Evolutionary conservation across 805 yeast genomes (phyloP), one percentile per base, ranked within the genome.

Genomic region (Kodamaea kaohsiungensis): DNA sequence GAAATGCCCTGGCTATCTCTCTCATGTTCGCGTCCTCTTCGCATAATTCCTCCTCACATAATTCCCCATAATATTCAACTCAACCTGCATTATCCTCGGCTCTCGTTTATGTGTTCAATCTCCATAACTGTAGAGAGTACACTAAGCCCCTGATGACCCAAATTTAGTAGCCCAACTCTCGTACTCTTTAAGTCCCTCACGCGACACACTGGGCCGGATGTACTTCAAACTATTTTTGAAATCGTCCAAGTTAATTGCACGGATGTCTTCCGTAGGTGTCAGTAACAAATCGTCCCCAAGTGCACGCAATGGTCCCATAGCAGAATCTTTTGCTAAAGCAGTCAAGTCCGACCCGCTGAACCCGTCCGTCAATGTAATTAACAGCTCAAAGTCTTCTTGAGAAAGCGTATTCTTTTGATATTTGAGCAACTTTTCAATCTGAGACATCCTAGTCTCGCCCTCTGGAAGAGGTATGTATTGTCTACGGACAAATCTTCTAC

Each of bases 401-500:
- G 81, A 68, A 16, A 93, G 69, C 0, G 87, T 83, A 65, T 90
- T 88, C 52, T 86, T 85, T 64, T 91, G 96, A 64, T 86, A 82
- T 15, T 81, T 72, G 57, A 93, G 65, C 48, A 93, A 78, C 62
- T 85, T 87, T 51, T 71, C 67, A 17, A 93, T 74, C 65, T 93
- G 98, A 3, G 81, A 81, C 49, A 77, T 72, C 54, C 98, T 75
- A 1, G 98, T 91, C 60, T 87, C 92, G 19, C 76, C 81, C 65
- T 92, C 98, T 0, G 99, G 98, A 46, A 95, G 75, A 3, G 98
- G 98, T 52, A 95, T 92, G 70, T 95, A 92, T 65, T 90, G 96
- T 50, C 98, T 77, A 63, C 96, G 82, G 6, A 90, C 96, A 71
- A 93, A 93, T 58, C 98, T 79, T 67, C 98, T 81, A 63, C 98